Conservation (phyloP, 2,329 filamentous ascomycete species). For the Fusarium anthophilum region DNA sequence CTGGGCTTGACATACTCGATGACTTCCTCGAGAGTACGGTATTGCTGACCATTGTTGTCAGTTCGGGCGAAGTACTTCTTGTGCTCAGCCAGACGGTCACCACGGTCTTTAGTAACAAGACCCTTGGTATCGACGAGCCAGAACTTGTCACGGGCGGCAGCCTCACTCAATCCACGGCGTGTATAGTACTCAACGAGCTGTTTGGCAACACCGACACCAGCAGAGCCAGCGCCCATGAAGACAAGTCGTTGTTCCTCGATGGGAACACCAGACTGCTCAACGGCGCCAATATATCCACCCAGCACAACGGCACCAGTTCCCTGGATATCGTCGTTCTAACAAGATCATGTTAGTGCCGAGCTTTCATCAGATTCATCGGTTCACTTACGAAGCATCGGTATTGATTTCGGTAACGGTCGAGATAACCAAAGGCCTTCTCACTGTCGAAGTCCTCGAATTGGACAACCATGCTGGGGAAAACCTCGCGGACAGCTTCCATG, state of each 20-base stretch:
- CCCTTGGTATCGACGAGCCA: slow-evolving; percentile 98
- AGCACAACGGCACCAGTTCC: slow-evolving; percentile 96
- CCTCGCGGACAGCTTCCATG: slow-evolving; percentile 88
- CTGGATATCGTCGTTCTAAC: slow-evolving; percentile 90
- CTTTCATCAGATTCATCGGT: neutral
- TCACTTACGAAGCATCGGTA: slow-evolving; percentile 82
- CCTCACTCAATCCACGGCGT: slow-evolving; percentile 87
- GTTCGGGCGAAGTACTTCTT: slow-evolving; percentile 76
- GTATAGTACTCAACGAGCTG: slow-evolving; percentile 98
- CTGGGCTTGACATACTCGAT: slow-evolving; percentile 96
- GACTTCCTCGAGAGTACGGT: slow-evolving; percentile 86
- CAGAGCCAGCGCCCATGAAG: slow-evolving; percentile 95
- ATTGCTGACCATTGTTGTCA: slow-evolving; percentile 73
- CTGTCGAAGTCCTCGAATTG: slow-evolving; percentile 99
- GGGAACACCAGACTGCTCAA: slow-evolving; percentile 86
- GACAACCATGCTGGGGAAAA: slow-evolving; percentile 74
- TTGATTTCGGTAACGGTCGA: slow-evolving; percentile 85
- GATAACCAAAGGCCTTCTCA: slow-evolving; percentile 86
- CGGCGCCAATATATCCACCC: slow-evolving; percentile 78
- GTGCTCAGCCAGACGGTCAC: slow-evolving; percentile 93
- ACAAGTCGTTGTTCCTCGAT: slow-evolving; percentile 92
- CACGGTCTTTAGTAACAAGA: slow-evolving; percentile 90
- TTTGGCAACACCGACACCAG: slow-evolving; percentile 96
- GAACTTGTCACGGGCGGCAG: slow-evolving; percentile 89
- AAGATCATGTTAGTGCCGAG: slow-evolving; percentile 18